Conservation (phyloP, 139 green algal species). For the Volvox reticuliferus region DNA sequence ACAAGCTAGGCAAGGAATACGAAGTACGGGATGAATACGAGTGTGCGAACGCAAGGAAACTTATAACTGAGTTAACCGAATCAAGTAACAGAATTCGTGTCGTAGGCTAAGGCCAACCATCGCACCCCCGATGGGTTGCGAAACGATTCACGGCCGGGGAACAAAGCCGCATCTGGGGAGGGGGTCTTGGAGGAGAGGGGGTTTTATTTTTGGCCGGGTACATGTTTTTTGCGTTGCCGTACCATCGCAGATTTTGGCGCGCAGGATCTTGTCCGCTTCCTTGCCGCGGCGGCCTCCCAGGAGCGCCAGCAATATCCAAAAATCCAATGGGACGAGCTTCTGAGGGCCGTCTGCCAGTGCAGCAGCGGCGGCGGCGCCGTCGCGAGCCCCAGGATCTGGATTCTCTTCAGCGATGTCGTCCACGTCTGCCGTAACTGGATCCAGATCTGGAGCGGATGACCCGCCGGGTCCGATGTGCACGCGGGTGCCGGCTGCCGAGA, state of each 20-base stretch:
- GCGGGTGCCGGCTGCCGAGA: not conserved
- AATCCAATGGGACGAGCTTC: constrained; percentile 16
- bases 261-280: constrained; percentile 36
- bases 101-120: no score
- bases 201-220: no score
- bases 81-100: no score
- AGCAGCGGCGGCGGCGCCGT: not conserved
- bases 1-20: no score
- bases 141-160: no score
- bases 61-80: no score
- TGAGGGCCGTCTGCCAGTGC: constrained; percentile 24
- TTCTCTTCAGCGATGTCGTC: not conserved
- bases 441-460: not conserved
- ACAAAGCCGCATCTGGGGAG: no score
- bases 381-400: not conserved
- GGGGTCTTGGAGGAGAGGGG: no score
- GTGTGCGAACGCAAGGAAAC: no score
- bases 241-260: constrained; percentile 32
- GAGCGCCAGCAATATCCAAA: constrained; percentile 39
- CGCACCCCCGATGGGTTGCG: no score
- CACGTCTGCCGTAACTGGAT: not conserved
- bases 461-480: not conserved
- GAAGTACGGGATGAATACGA: no score
- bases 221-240: not conserved
- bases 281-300: constrained; percentile 28